Evolutionary conservation across 2,329 filamentous ascomycete genomes (phyloP), one percentile per base, ranked within the genome.

Genomic region (Fusarium mexicanum): DNA sequence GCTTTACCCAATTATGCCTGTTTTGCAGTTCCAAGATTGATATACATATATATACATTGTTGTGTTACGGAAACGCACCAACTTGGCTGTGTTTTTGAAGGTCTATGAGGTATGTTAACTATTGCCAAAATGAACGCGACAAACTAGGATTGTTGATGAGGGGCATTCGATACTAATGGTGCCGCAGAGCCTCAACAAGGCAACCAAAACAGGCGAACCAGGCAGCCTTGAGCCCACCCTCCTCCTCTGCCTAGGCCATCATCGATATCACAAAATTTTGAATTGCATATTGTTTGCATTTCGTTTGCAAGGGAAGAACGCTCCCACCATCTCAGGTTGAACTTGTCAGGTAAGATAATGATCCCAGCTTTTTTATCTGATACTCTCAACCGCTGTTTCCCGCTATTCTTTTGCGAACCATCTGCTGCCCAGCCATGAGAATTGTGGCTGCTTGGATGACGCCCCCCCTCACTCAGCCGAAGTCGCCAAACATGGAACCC

Each of bases 171-270:
- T 26, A 20, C 47, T 68, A 51, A 68, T 24, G 18, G 18, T 16
- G 17, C 29, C 17, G 47, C 66, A 69, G 66, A 69, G 66, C 66
- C 66, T 33, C 65, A 68, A 8, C 13, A 16, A 55, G 50, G 43
- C 43, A 65, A 17, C 48, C 48, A 11, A 29, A 26, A 9, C 33
- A 33, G 63, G 66, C 66, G 66, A 69, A 55, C 66, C 66, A 68
- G 24, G 47, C 53, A 24, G 24, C 50, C 61, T 18, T 12, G 14
- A n/a, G 29, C 47, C 47, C 47, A 50, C n/a, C 41, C 22, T 26
- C 37, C 8, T 43, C 35, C 9, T 43, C 35, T 37, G 2, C 33
- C 40, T 16, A 41, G 40, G 40, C 16, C 51, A 63, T 44, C 57
- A 38, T 40, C 29, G n/a, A 61, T 24, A 43, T 48, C 37, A 64